A percentile compares a stretch with the other conserved stretches of the same genome.
These are phyloP conservation scores for Sporothrix mexicana DNA, from an alignment of 2,329 filamentous ascomycete genomes.

Conservation along the genomic window DNA sequence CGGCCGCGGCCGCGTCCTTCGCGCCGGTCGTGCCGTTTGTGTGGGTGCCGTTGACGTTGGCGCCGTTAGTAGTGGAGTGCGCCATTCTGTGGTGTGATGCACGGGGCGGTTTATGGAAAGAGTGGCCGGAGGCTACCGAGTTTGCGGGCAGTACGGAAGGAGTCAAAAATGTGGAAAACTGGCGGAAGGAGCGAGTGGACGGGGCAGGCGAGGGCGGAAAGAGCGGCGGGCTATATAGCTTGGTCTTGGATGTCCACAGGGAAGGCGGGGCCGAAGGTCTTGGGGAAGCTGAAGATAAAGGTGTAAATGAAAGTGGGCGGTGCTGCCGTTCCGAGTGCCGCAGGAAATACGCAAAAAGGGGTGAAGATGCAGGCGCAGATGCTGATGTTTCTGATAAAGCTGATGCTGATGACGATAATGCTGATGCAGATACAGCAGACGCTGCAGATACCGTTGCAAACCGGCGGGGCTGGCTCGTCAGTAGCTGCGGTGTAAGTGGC, in stretches of 20 bases:
- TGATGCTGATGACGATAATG: background rate
- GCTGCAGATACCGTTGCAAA: background rate
- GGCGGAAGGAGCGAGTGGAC: background rate
- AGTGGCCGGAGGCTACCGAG: too few relatives aligned
- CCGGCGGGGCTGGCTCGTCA: background rate
- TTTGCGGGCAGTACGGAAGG: background rate
- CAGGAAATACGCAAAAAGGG: constrained; percentile 8
- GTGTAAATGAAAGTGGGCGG: background rate
- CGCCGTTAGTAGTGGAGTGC: background rate
- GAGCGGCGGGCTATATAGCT: background rate
- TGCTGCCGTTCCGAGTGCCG: background rate
- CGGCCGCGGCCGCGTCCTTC: background rate
- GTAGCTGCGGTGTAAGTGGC: constrained; percentile 8
- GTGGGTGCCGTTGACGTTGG: too few relatives aligned
- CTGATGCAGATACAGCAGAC: background rate
- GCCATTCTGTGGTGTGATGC: background rate
- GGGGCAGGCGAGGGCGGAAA: background rate
- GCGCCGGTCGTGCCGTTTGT: too few relatives aligned
- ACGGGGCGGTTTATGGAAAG: background rate
- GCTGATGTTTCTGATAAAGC: background rate
- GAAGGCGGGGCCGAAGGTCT: background rate
- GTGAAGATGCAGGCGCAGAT: background rate
- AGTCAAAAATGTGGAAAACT: background rate
- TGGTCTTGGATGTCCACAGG: background rate
- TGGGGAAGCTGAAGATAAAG: background rate